Evolutionary conservation across 306 rosid genomes (phyloP).

Genomic region (Vigna radiata): DNA sequence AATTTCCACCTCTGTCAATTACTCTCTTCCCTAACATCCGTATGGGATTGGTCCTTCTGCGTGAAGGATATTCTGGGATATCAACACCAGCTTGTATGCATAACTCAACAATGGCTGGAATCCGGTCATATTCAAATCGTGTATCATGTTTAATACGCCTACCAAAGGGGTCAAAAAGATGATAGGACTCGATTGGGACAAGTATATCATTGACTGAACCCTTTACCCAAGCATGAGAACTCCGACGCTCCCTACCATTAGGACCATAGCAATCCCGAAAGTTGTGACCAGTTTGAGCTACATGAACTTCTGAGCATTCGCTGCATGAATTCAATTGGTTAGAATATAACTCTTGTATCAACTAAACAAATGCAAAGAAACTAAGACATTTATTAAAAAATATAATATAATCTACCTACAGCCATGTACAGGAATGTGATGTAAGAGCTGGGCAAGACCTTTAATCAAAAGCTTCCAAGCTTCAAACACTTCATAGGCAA

Average conservation of each 20-base stretch:
- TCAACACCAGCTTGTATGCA: slow-evolving; percentile 99
- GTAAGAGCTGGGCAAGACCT: slow-evolving; percentile 81
- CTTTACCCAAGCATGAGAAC: slow-evolving; percentile 88
- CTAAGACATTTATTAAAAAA: slow-evolving; percentile 28
- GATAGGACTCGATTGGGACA: slow-evolving; percentile 87
- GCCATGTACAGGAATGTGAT: slow-evolving; percentile 79
- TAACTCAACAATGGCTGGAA: slow-evolving; percentile 94
- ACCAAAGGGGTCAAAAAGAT: slow-evolving; percentile 93
- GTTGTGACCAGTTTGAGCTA: slow-evolving; percentile 70
- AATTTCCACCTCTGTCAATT: slow-evolving; percentile 77
- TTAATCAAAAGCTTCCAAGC: slow-evolving; percentile 90
- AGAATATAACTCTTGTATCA: slow-evolving; percentile 17
- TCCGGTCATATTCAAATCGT: slow-evolving; percentile 86
- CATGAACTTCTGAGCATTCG: slow-evolving; percentile 96
- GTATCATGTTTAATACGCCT: slow-evolving; percentile 81
- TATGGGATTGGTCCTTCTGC: slow-evolving; percentile 81
- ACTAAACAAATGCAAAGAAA: slow-evolving; percentile 30
- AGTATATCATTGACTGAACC: slow-evolving; percentile 86
- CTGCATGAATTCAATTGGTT: slow-evolving; percentile 56
- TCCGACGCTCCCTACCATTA: slow-evolving; percentile 62
- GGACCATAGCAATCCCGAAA: slow-evolving; percentile 76
- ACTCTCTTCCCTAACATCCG: slow-evolving; percentile 79
- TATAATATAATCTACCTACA: slow-evolving; percentile 69
- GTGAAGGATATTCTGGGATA: slow-evolving; percentile 90
- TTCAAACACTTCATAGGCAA: slow-evolving; percentile 79